Base-by-base conservation (phyloP, 225 moss, liverwort and hornwort genomes). In the Physcomitrium patens region DNA sequence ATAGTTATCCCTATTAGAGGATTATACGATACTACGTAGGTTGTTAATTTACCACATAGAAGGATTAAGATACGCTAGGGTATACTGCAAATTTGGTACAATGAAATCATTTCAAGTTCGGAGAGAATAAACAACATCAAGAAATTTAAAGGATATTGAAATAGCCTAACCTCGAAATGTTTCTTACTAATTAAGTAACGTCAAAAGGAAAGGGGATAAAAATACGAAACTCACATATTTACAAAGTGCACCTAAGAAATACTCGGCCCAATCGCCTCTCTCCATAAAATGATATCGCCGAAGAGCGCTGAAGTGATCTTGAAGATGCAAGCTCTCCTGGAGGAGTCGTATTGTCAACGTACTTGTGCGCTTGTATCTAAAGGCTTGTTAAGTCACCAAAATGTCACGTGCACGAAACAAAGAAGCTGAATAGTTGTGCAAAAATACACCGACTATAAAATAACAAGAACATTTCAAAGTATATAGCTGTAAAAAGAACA, bases 281-380 rank as follows among this genome's bases (percentile, higher is more conserved):
- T 93, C 93, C 99, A 93, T 93, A 43, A 99, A 99, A 81, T 86
- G 92, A 77, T 95, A 95, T 11, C 99, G 91, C 3, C 93, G 90
- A 59, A 99, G 79, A 68, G 95, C 99, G 56, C 71, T 65, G 61
- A 89, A 99, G 75, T 99, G 99, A 71, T 95, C 88, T 80, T 89
- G 93, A 57, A 99, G 86, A 82, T 84, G 82, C 55, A 99, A 72
- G 64, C 87, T 92, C 72, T 99, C 99, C 81, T 93, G 93, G 60
- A 99, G 88, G 73, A 99, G 79, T 70, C 88, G 86, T 65, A 99
- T 89, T 44, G 99, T 99, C 42, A 95, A 76, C 82, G 89, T 89
- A 82, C 99, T 95, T 3, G 91, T 87, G 67, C 79, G 90, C 61
- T 93, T 84, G 80, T 97, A 97, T 89, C 94, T 97, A 61, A 55